Evolutionary conservation across 73 alveolate genomes (phyloP).

Genomic region (Halteria grandinella): DNA sequence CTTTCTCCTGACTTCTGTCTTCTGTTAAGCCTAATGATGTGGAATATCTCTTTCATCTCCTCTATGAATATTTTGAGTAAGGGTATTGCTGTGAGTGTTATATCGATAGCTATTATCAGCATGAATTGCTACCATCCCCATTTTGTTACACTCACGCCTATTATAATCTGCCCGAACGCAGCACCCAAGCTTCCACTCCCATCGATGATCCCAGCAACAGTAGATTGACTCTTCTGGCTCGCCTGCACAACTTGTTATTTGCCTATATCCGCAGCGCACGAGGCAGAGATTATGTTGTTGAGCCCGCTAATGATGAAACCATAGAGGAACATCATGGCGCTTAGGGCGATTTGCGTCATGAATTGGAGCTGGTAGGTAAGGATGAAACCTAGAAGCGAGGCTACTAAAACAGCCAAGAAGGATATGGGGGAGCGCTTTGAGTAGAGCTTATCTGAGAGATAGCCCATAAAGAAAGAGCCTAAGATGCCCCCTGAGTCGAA

Average conservation of each 20-base stretch:
- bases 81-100: neutral
- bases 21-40: neutral
- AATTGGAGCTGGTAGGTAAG: neutral
- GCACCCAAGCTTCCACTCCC: conserved; percentile 11
- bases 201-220: conserved; percentile 8
- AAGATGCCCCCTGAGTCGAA: conserved; percentile 55
- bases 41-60: neutral
- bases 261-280: conserved; percentile 15
- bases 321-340: conserved; percentile 19
- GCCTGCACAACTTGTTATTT: neutral
- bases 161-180: neutral
- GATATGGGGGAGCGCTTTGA: conserved; percentile 32
- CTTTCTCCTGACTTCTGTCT: neutral
- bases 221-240: neutral
- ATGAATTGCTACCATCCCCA: conserved; percentile 14
- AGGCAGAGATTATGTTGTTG: conserved; percentile 16
- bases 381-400: conserved; percentile 10
- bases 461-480: conserved; percentile 31
- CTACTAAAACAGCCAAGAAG: conserved; percentile 19
- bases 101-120: conserved; percentile 14
- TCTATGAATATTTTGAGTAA: neutral
- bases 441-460: conserved; percentile 26
- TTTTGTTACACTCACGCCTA: neutral
- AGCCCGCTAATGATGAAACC: conserved; percentile 37
- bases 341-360: neutral